These are phyloP conservation scores for Coemansia sp. DNA, from an alignment of 192 early-diverging fungal genomes.

Conservation along the genomic window DNA sequence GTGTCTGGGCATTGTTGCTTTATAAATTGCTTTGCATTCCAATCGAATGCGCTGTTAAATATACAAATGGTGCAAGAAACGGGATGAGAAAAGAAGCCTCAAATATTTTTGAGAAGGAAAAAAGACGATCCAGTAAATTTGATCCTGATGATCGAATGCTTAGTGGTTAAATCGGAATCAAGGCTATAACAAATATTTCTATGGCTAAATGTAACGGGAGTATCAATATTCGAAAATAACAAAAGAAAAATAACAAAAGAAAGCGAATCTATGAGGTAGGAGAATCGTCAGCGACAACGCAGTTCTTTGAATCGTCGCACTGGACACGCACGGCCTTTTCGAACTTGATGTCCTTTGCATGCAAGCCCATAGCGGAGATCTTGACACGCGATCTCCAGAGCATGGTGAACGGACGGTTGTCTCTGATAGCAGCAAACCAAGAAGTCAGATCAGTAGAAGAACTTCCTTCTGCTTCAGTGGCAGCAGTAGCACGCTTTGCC, in stretches of 20 bases:
- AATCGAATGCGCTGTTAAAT: too few relatives aligned
- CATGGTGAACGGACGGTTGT: conserved; percentile 39
- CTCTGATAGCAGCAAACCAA: conserved; percentile 44
- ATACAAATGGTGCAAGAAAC: too few relatives aligned
- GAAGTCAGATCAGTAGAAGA: conserved; percentile 12
- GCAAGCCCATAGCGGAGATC: conserved; percentile 40
- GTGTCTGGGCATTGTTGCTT: conserved; percentile 12
- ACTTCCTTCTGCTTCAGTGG: too few relatives aligned
- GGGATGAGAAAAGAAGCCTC: too few relatives aligned
- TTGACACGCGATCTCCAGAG: conserved; percentile 41
- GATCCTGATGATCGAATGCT: too few relatives aligned
- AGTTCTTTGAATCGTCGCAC: conserved; percentile 27
- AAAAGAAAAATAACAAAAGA: not conserved
- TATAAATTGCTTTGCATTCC: too few relatives aligned
- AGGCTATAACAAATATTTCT: too few relatives aligned
- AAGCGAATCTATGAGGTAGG: not conserved
- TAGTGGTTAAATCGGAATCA: too few relatives aligned
- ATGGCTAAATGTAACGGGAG: too few relatives aligned
- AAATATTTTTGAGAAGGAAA: not conserved
- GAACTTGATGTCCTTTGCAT: conserved; percentile 37
- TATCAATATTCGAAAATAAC: too few relatives aligned
- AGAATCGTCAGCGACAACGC: conserved; percentile 12
- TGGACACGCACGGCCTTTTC: conserved; percentile 41
- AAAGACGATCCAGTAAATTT: too few relatives aligned
- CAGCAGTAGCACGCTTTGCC: conserved; percentile 1